Conservation (phyloP, 2,329 filamentous ascomycete species). For the Furcasterigmium furcatum region DNA sequence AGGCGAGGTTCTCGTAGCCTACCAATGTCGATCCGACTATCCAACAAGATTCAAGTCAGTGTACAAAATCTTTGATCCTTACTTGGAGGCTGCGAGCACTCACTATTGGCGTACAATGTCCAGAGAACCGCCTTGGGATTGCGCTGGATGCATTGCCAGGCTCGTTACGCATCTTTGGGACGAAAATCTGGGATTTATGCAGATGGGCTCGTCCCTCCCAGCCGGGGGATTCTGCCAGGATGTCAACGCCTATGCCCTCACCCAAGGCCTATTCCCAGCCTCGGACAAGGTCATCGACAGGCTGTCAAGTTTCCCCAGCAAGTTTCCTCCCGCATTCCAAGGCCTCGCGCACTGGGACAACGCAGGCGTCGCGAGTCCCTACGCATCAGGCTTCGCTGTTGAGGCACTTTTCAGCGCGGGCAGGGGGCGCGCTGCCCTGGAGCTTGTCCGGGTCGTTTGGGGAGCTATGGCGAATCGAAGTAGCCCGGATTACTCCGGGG, state of each 20-base stretch:
- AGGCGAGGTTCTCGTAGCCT: slow-evolving; percentile 13
- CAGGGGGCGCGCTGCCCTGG: slow-evolving; percentile 1
- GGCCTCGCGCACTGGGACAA: slow-evolving; percentile 5
- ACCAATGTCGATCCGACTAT: slow-evolving; percentile 11
- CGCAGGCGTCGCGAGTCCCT: slow-evolving; percentile 3
- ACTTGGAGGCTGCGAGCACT: background rate
- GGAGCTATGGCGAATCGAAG: slow-evolving; percentile 3
- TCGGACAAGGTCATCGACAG: background rate
- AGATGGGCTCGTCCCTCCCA: slow-evolving; percentile 1
- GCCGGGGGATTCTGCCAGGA: slow-evolving; percentile 5
- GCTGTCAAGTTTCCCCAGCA: background rate
- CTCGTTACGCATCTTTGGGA: slow-evolving; percentile 2
- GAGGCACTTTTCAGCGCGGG: slow-evolving; percentile 5
- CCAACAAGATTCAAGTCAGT: no score
- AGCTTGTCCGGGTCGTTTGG: slow-evolving; percentile 4
- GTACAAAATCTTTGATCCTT: background rate
- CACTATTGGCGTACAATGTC: slow-evolving; percentile 12
- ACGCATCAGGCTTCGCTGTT: slow-evolving; percentile 6
- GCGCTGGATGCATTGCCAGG: slow-evolving; percentile 6
- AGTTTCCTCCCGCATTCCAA: background rate
- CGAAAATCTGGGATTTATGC: background rate
- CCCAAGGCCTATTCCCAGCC: background rate
- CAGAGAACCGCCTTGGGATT: slow-evolving; percentile 9
- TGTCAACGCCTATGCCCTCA: slow-evolving; percentile 5
- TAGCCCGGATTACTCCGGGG: slow-evolving; percentile 5